phyloP scores from a whole-genome alignment of 2,329 filamentous ascomycete species.

The Xylogone sp. region DNA sequence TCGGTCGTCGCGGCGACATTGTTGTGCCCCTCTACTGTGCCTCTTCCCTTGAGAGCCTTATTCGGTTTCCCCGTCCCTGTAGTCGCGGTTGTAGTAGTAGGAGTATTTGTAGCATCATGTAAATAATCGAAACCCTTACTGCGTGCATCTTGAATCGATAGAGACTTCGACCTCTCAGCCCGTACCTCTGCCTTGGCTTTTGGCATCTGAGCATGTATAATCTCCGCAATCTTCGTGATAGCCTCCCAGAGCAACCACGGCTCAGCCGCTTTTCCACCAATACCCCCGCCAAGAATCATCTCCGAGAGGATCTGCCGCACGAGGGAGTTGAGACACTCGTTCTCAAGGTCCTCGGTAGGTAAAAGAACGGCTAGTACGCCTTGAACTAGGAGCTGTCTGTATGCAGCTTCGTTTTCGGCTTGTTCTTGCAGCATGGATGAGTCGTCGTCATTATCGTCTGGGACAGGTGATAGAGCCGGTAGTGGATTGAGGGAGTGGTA shows the following conservation, averaged over 20 bases:
- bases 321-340: conserved; percentile 76
- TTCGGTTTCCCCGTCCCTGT: conserved; percentile 8
- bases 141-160: conserved; percentile 6
- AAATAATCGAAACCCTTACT: conserved; percentile 26
- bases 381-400: conserved; percentile 84
- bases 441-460: conserved; percentile 43
- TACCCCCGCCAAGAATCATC: conserved; percentile 78
- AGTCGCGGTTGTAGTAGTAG: neutral
- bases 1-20: no score
- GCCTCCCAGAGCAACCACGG: conserved; percentile 87
- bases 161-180: conserved; percentile 27
- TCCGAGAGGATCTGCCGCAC: conserved; percentile 87
- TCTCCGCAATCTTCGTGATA: conserved; percentile 65
- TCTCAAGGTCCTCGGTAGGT: conserved; percentile 88
- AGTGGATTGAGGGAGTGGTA: conserved; percentile 85
- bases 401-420: conserved; percentile 72
- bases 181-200: conserved; percentile 25
- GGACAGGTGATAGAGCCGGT: conserved; percentile 75
- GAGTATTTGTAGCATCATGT: conserved; percentile 11
- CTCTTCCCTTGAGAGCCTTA: no score
- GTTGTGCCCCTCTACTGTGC: neutral
- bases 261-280: conserved; percentile 78
- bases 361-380: conserved; percentile 78
- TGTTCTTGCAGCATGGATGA: conserved; percentile 54
- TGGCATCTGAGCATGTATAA: conserved; percentile 33